Base-by-base conservation (phyloP, 78 protist genomes). In the Dictyostelium firmibasis region DNA sequence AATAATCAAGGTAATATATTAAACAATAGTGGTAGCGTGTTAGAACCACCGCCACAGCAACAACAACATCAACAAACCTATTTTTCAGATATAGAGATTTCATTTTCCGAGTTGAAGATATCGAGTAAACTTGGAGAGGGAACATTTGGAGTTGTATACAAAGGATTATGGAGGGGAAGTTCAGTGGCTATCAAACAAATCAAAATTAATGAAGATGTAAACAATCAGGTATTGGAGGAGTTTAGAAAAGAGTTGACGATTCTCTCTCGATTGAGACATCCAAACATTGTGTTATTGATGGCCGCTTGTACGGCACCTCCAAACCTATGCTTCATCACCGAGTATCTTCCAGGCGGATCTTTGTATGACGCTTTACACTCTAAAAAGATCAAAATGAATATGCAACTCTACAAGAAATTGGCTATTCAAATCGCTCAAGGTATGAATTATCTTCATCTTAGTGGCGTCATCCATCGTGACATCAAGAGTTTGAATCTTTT, bases 281-380 rank as follows among this genome's bases (percentile, higher is more conserved):
- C 96, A 62, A 96, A 96, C 81, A 86, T 96, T 13, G 96, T 96
- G 8, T 27, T 77, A 72, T 83, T 92, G 72, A 84, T 96, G 85
- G 97, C 96, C 62, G 96, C 94, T 14, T 85, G 94, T 8, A 79
- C 92, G 2, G 44, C 77, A 50, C 92, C 94, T 53, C 97, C 97
- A 10, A 87, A 85, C 35, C 72, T 96, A 35, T 92, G 95, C 53
- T 86, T 96, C 64, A 76, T 96, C 7, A 96, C 96, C 3, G 97
- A 96, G 84, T 96, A 44, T 82, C 78, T 96, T 83, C 91, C 72
- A 5, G 92, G 96, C 36, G 97, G 97, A 18, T 83, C 96, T 7
- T 29, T 96, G 20, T 88, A 92, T 81, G 96, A 96, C 25, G 47
- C 84, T 6, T 13, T 96, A 6, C 97, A 96, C 76, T 85, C 87